Percentiles rank a stretch among this genome's conserved stretches.
These are phyloP conservation scores for Tuber borchii DNA, from an alignment of 495 filamentous ascomycete species.

Conservation along the genomic window DNA sequence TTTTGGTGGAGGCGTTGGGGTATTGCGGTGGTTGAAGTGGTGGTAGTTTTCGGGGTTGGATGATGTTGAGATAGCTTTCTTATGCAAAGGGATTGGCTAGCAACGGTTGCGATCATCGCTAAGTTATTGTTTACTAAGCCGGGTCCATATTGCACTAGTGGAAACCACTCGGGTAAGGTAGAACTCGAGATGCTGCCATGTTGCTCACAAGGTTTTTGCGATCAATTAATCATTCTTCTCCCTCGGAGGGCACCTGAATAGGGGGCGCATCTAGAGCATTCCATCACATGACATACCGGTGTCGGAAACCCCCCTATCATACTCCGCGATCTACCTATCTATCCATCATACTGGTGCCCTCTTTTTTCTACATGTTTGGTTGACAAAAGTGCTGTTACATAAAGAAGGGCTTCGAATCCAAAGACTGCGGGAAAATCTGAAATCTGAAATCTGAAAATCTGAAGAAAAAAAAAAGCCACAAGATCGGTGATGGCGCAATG, in stretches of 20 bases:
- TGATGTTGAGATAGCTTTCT: not conserved
- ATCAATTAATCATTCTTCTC: not conserved
- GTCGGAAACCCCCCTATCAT: not conserved
- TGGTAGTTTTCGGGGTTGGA: not conserved
- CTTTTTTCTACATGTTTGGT: constrained; percentile 3
- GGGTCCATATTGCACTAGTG: not conserved
- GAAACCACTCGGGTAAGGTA: not conserved
- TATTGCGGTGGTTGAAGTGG: not conserved
- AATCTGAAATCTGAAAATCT: not conserved
- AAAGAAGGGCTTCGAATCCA: constrained; percentile 11
- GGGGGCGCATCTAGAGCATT: not conserved
- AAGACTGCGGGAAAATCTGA: not conserved
- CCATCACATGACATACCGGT: not conserved
- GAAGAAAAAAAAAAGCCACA: not conserved
- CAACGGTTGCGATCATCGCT: not conserved
- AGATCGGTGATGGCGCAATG: not conserved
- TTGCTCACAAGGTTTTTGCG: not conserved
- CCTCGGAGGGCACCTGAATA: not conserved
- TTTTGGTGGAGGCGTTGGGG: constrained; percentile 2
- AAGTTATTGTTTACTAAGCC: not conserved
- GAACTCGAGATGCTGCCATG: not conserved
- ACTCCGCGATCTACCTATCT: not conserved
- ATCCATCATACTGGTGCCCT: not conserved
- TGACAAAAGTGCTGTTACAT: constrained; percentile 1
- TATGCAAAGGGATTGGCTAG: not conserved